These are phyloP conservation scores for Suillus luteus DNA, from an alignment of 768 basidiomycete species.

Conservation along the genomic window DNA sequence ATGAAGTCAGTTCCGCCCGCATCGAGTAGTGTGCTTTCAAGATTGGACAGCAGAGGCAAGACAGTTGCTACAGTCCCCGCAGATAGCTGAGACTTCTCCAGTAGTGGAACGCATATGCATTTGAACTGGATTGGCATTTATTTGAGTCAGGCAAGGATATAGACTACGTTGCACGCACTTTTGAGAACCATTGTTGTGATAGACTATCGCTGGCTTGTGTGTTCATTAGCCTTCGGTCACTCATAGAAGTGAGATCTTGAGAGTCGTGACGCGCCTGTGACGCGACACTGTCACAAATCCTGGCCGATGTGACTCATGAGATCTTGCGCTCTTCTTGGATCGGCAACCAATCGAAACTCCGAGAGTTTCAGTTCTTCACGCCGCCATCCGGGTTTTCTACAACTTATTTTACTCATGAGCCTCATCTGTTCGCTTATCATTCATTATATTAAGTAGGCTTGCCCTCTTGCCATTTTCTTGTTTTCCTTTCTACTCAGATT, in stretches of 20 bases:
- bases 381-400: neutral
- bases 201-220: slow-evolving; percentile 22
- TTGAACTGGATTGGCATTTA: slow-evolving; percentile 48
- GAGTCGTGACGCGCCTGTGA: no score
- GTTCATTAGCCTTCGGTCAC: neutral
- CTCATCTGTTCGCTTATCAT: neutral
- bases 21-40: slow-evolving; percentile 50
- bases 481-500: slow-evolving; percentile 3
- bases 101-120: slow-evolving; percentile 76
- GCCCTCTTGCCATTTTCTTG: neutral
- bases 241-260: no score
- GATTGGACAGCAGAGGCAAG: slow-evolving; percentile 53
- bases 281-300: no score
- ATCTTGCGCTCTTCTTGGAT: no score
- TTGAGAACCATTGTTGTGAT: slow-evolving; percentile 38
- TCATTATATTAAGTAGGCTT: neutral
- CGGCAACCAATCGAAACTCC: neutral
- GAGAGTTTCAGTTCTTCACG: neutral
- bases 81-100: slow-evolving; percentile 67
- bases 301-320: no score
- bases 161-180: slow-evolving; percentile 30
- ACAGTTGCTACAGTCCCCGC: slow-evolving; percentile 51
- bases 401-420: slow-evolving; percentile 4
- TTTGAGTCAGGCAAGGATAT: slow-evolving; percentile 3
- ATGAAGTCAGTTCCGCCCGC: slow-evolving; percentile 38